These are phyloP conservation scores for Entamoeba moshkovskii DNA, from an alignment of 208 protist species.

Conservation along the genomic window DNA sequence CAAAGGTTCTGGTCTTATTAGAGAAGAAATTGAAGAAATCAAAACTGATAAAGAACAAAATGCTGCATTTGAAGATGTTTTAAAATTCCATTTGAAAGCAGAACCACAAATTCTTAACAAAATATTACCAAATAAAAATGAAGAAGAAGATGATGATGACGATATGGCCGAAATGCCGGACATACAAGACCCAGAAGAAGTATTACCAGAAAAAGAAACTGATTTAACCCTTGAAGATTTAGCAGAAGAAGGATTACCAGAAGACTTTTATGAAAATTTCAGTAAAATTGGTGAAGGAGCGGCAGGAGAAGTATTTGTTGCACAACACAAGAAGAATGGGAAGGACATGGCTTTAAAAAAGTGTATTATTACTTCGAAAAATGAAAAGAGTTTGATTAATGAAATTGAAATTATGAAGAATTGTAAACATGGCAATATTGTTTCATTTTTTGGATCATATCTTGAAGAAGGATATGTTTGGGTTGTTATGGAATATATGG, in stretches of 20 bases:
- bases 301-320: conserved; percentile 42
- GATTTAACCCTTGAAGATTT: conserved; percentile 2
- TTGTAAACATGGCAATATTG: conserved; percentile 47
- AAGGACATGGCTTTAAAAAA: conserved; percentile 48
- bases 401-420: conserved; percentile 52
- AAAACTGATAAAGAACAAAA: neutral
- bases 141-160: neutral
- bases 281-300: conserved; percentile 46
- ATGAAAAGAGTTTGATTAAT: conserved; percentile 40
- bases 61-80: neutral
- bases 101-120: neutral
- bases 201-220: neutral
- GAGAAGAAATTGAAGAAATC: neutral
- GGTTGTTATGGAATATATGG: conserved; percentile 52
- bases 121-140: neutral
- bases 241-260: conserved; percentile 26
- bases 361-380: conserved; percentile 39
- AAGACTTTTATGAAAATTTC: conserved; percentile 33
- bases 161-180: neutral
- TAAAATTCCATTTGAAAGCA: neutral
- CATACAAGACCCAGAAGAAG: neutral
- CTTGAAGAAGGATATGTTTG: conserved; percentile 33
- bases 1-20: neutral
- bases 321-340: conserved; percentile 17
- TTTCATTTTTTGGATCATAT: conserved; percentile 48